Evolutionary conservation across 441 rosid species (phyloP), one percentile per base, ranked within the genome.

Genomic region (Viola pubescens): DNA sequence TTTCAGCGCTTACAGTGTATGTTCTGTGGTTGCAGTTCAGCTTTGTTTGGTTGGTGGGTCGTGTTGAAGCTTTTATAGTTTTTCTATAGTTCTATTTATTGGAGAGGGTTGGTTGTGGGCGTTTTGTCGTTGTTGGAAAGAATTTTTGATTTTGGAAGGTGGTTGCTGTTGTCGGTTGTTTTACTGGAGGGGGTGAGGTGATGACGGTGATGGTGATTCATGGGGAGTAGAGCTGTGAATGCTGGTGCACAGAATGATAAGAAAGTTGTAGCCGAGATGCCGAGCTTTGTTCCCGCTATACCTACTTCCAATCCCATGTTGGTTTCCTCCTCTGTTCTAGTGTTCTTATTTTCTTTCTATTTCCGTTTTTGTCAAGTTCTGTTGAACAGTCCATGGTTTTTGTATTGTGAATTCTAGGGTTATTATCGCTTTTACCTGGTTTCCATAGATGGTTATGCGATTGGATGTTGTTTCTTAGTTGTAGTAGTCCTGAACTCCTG

Each of bases 231-330:
- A 73, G 64, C 59, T 16, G 68, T 52, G 67, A 73, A 66, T 56
- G 39, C 52, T 57, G 64, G 71, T 62, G 67, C 71, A 38, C 65
- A 74, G 67, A 76, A 73, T 74, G 73, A 70, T 55, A 64, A 65
- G 59, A 75, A 62, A 60, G 64, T 63, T 51, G 68, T 76, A 68
- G 70, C 64, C 47, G 80, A 66, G 74, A 77, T 81, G 85, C 87
- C 79, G 58, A 78, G 82, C 73, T 81, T 69, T 59, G 68, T 74
- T 56, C 77, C 86, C 48, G 48, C 72, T 7, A 57, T 62, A 52
- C 65, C 89, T 19, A 52, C 56, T 64, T 64, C 79, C 42, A 84
- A 68, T 76, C 62, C 77, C 62, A 70, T 64, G 85, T 82, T 71
- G 68, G 42, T 54, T 50, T 59, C 59, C 48, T 52, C 26, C 58